phyloP scores from a whole-genome alignment of 1,284 basidiomycete species.

The Neonothopanus nambi region DNA sequence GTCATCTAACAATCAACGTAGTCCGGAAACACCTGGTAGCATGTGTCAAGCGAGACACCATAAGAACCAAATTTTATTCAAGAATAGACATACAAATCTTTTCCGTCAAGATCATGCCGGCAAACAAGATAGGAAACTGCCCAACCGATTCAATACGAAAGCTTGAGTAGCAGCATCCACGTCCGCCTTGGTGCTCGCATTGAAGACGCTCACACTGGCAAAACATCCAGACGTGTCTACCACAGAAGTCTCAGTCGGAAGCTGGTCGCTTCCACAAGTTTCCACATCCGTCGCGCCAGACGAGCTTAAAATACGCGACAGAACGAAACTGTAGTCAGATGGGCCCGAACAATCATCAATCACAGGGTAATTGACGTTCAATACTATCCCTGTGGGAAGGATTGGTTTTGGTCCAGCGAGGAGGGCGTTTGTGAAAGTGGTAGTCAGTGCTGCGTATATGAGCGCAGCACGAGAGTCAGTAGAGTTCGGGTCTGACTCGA shows the following conservation, averaged over 20 bases:
- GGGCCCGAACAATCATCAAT: slow-evolving; percentile 36
- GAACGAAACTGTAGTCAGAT: slow-evolving; percentile 41
- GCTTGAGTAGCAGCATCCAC: slow-evolving; percentile 38
- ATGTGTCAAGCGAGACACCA: too few relatives aligned
- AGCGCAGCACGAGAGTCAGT: slow-evolving; percentile 29
- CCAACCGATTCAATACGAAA: slow-evolving; percentile 37
- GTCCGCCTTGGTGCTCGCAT: slow-evolving; percentile 44
- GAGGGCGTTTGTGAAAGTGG: slow-evolving; percentile 32
- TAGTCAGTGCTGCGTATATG: slow-evolving; percentile 35
- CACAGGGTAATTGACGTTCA: slow-evolving; percentile 53
- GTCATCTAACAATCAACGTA: too few relatives aligned
- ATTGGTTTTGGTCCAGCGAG: slow-evolving; percentile 29
- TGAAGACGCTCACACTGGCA: slow-evolving; percentile 46
- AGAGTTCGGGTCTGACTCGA: slow-evolving; percentile 29
- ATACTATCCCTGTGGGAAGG: slow-evolving; percentile 38
- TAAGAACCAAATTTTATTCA: too few relatives aligned
- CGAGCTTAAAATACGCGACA: slow-evolving; percentile 38
- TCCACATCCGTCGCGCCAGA: slow-evolving; percentile 37
- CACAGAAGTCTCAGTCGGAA: slow-evolving; percentile 41
- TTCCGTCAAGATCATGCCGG: background rate
- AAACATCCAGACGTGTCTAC: slow-evolving; percentile 38
- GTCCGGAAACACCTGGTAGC: too few relatives aligned
- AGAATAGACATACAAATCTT: too few relatives aligned
- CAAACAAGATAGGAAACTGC: slow-evolving; percentile 29
- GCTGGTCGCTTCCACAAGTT: slow-evolving; percentile 39